phyloP scores from a whole-genome alignment of 306 rosid genomes.

The Sechiopsis laciniata region DNA sequence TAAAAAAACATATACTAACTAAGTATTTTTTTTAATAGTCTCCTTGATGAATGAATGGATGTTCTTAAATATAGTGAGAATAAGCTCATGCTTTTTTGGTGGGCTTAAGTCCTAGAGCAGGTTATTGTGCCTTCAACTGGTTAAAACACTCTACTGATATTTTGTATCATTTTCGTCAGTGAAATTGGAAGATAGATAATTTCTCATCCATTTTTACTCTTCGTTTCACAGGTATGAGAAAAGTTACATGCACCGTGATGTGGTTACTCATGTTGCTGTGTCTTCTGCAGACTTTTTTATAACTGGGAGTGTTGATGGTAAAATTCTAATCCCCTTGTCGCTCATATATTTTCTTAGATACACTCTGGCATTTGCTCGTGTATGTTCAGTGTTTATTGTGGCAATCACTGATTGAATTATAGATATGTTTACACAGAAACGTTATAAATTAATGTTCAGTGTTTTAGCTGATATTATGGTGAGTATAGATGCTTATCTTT shows the following conservation, averaged over 20 bases:
- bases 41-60: too few species aligned
- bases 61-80: too few species aligned
- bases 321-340: background rate
- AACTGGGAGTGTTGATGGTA: slow-evolving; percentile 94
- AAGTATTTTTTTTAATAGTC: too few species aligned
- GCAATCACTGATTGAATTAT: background rate
- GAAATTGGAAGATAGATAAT: slow-evolving; percentile 8
- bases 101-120: too few species aligned
- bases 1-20: too few species aligned
- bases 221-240: slow-evolving; percentile 75
- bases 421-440: background rate
- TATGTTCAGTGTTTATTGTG: slow-evolving; percentile 10
- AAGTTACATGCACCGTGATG: slow-evolving; percentile 94
- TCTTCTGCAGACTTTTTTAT: slow-evolving; percentile 78
- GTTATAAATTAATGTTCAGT: background rate
- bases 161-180: background rate
- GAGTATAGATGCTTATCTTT: background rate
- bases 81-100: too few species aligned
- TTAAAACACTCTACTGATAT: background rate
- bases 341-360: background rate
- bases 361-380: background rate
- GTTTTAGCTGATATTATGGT: background rate
- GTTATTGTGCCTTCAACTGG: too few species aligned
- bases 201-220: background rate
- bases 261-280: slow-evolving; percentile 91